Percentiles rank a stretch among this genome's conserved stretches.
These are phyloP conservation scores for Colletotrichum endophyticum DNA, from an alignment of 2,329 filamentous ascomycete species.

Conservation along the genomic window DNA sequence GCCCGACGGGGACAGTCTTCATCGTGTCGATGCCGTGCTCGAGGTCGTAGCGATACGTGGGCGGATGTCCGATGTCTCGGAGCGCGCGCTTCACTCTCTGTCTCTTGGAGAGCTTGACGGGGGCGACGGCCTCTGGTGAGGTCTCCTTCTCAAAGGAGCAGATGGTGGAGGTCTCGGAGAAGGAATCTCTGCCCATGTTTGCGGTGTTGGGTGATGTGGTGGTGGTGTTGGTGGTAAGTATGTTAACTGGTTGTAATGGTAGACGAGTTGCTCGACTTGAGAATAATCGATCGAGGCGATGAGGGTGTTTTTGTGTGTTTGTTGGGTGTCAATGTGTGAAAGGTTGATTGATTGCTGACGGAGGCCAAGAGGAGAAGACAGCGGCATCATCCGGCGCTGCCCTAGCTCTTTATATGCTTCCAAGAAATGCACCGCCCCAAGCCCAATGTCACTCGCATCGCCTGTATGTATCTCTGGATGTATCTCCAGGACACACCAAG, in stretches of 20 bases:
- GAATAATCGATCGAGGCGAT: not conserved
- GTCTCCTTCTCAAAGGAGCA: conserved; percentile 12
- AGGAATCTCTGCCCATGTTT: conserved; percentile 6
- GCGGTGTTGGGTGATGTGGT: not conserved
- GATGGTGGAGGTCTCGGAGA: conserved; percentile 14
- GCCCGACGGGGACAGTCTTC: not conserved
- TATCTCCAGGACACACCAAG: not conserved
- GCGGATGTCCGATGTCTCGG: conserved; percentile 10
- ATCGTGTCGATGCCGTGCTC: conserved; percentile 8
- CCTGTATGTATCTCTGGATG: not conserved
- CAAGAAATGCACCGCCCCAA: conserved; percentile 7
- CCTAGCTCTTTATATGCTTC: not conserved
- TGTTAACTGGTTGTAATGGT: not conserved
- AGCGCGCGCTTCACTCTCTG: conserved; percentile 10
- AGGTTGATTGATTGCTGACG: conserved; percentile 6
- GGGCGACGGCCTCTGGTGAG: not conserved
- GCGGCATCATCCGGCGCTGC: not conserved
- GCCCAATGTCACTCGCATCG: conserved; percentile 7
- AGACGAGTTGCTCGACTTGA: not conserved
- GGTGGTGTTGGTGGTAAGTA: not conserved
- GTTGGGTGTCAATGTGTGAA: not conserved
- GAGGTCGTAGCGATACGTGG: conserved; percentile 16
- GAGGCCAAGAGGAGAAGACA: not conserved
- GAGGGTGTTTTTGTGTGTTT: not conserved
- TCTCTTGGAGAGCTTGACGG: conserved; percentile 1